These are phyloP conservation scores for Neurospora sublineolata DNA, from an alignment of 495 filamentous ascomycete species.

Conservation along the genomic window DNA sequence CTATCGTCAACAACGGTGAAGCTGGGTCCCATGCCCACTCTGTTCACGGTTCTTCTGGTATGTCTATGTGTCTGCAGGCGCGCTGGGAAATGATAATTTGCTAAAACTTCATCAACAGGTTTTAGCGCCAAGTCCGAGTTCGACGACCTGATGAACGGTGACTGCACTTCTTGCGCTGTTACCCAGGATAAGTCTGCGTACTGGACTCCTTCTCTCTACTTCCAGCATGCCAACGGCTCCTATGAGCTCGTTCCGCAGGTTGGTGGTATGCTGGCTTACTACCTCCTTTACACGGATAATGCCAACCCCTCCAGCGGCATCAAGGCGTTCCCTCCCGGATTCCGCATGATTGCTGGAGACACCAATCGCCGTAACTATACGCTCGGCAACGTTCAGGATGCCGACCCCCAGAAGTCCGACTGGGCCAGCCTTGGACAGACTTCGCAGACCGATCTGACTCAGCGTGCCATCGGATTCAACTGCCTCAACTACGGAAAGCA, in stretches of 20 bases:
- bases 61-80: slow-evolving; percentile 6
- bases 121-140: slow-evolving; percentile 37
- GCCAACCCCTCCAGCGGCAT: slow-evolving; percentile 39
- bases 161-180: slow-evolving; percentile 55
- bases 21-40: slow-evolving; percentile 60
- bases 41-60: slow-evolving; percentile 56
- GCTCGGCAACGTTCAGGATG: slow-evolving; percentile 36
- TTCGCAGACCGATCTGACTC: slow-evolving; percentile 54
- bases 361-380: slow-evolving; percentile 56
- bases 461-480: slow-evolving; percentile 85
- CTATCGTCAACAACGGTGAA: slow-evolving; percentile 48
- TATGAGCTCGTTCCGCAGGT: slow-evolving; percentile 40
- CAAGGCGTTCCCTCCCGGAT: slow-evolving; percentile 63
- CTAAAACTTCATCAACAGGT: slow-evolving; percentile 20
- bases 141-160: slow-evolving; percentile 37
- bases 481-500: slow-evolving; percentile 62
- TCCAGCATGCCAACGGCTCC: slow-evolving; percentile 36
- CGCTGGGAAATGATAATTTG: neutral
- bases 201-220: slow-evolving; percentile 57
- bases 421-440: slow-evolving; percentile 49
- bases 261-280: slow-evolving; percentile 63
- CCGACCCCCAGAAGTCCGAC: slow-evolving; percentile 60
- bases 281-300: slow-evolving; percentile 48
- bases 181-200: slow-evolving; percentile 56
- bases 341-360: slow-evolving; percentile 82